phyloP scores from a whole-genome alignment of 2,329 filamentous ascomycete species.

The Elsinoe batatas region DNA sequence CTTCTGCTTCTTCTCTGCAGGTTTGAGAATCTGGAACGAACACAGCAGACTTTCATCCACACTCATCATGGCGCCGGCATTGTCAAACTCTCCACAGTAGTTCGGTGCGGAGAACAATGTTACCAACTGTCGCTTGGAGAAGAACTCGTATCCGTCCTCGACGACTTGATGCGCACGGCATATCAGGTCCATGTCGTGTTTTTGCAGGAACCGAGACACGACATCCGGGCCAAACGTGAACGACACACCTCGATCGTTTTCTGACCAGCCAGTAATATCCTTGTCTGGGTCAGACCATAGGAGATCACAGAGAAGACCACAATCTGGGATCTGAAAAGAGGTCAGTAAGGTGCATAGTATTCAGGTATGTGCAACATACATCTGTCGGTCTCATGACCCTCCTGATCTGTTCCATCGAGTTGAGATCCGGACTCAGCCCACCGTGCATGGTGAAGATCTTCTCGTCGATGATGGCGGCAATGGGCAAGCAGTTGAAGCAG shows the following conservation, averaged over 20 bases:
- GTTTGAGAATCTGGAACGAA: slow-evolving; percentile 99
- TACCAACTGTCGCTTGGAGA: slow-evolving; percentile 94
- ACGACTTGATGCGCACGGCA: slow-evolving; percentile 98
- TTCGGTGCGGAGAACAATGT: slow-evolving; percentile 97
- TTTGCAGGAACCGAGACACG: slow-evolving; percentile 92
- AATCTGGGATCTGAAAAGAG: slow-evolving; percentile 75
- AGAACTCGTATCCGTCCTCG: slow-evolving; percentile 99
- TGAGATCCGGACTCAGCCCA: slow-evolving; percentile 89
- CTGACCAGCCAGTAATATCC: slow-evolving; percentile 97
- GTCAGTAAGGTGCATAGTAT: slow-evolving; percentile 15
- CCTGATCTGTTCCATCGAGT: slow-evolving; percentile 99
- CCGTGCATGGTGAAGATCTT: slow-evolving; percentile 99
- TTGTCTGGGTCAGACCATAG: slow-evolving; percentile 99
- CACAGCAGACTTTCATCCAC: slow-evolving; percentile 97
- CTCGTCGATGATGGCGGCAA: slow-evolving; percentile 97
- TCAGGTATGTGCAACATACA: slow-evolving; percentile 50
- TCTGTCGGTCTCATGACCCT: slow-evolving; percentile 98
- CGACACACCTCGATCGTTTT: slow-evolving; percentile 96
- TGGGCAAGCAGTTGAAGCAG: slow-evolving; percentile 98
- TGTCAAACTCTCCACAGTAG: slow-evolving; percentile 99
- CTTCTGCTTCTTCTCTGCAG: slow-evolving; percentile 99
- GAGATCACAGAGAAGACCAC: slow-evolving; percentile 91
- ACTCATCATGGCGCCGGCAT: slow-evolving; percentile 99
- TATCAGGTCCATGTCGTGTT: slow-evolving; percentile 99
- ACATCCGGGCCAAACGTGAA: slow-evolving; percentile 98